Base-by-base conservation (phyloP, 306 rosid species). In the Fagus sylvatica region DNA sequence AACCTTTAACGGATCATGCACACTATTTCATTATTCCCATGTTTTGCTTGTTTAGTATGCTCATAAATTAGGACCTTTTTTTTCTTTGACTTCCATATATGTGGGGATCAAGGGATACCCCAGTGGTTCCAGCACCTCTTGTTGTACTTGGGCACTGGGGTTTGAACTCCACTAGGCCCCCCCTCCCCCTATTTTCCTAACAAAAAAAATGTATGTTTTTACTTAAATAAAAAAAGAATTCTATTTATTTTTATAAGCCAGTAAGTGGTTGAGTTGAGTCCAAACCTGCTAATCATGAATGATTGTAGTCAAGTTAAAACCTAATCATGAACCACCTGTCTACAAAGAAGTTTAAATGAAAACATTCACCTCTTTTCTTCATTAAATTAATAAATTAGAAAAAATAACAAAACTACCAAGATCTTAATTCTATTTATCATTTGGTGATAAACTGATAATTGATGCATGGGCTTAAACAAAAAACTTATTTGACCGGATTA, bases 11-110 rank as follows among this genome's bases (percentile, higher is more conserved):
- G 1, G 34, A 71, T 79, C 9, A 32, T 53, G 33, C 36, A 42
- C 59, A 64, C 74, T 78, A 61, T 11, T 53, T 53, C 15, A 51
- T 36, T 41, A 40, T 46, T 76, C 77, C 79, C 37, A 42, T 51
- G 37, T 68, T 74, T 57, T 60, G 74, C 60, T 28, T 69, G 69
- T 39, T 39, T 65, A 0, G 33, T 17, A 3, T 7, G 71, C 32
- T 65, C 49, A 37, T 65, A 37, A 39, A 5, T 62, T 22, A 15
- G 36, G 15, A 2, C 7, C 17, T 62, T 16, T 36, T 37, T 1
- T 10, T 17, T 17, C 1, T 0, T 7, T 5, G 22, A 6, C 12
- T 37, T 37, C 6, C 19, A 7, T 65, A 39, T 22, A 22, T 22
- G 28, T 22, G 28, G 28, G 28, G 28, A 22, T 22, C 28, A 22